Evolutionary conservation across 176 grass and related monocot species (phyloP).

Genomic region (Zea luxurians): DNA sequence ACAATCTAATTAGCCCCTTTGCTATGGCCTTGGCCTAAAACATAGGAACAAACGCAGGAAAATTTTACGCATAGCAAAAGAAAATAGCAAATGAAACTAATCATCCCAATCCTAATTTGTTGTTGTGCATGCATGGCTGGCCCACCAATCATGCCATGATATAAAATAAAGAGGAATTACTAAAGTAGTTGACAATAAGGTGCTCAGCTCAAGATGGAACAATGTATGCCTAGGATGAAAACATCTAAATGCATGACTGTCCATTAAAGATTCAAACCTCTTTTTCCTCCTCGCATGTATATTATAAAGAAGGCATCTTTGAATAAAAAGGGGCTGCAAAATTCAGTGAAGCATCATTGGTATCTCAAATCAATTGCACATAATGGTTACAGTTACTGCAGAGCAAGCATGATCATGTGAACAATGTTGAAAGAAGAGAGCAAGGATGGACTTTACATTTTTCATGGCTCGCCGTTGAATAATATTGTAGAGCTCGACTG

Average conservation of each 20-base stretch:
- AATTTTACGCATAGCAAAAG: not conserved
- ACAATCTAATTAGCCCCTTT: not conserved
- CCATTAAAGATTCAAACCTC: slow-evolving; percentile 55
- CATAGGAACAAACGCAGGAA: not conserved
- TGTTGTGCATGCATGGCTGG: not conserved
- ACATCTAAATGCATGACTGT: not conserved
- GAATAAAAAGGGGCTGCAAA: slow-evolving; percentile 82
- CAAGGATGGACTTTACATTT: slow-evolving; percentile 59
- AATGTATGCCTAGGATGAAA: not conserved
- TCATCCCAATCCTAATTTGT: not conserved
- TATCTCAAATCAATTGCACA: slow-evolving; percentile 36
- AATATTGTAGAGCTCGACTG: slow-evolving; percentile 93
- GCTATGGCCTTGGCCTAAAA: not conserved
- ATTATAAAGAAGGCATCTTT: slow-evolving; percentile 92
- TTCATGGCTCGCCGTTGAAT: slow-evolving; percentile 68
- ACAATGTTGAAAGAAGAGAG: not conserved
- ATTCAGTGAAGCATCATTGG: slow-evolving; percentile 25
- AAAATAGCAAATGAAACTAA: not conserved
- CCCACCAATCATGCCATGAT: not conserved
- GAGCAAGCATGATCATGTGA: slow-evolving; percentile 20
- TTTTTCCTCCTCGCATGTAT: slow-evolving; percentile 72
- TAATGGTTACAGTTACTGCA: slow-evolving; percentile 34
- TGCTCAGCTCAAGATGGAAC: not conserved
- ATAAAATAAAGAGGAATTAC: not conserved
- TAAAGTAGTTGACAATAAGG: not conserved